These are phyloP conservation scores for Trypanosoma lewisi DNA, from an alignment of 208 protist genomes.

Conservation along the genomic window DNA sequence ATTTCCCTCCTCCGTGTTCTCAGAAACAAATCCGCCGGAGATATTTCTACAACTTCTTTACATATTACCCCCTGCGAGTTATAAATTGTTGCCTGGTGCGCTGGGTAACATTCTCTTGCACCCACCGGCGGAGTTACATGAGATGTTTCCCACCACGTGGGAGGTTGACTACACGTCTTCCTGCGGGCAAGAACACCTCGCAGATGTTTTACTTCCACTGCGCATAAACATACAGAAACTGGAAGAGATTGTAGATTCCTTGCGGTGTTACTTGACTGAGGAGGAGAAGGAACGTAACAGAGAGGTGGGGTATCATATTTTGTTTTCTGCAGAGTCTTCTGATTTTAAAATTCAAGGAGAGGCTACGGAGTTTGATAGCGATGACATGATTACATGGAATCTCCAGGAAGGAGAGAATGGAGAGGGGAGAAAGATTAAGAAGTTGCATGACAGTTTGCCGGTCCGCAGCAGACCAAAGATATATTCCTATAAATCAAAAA, in stretches of 20 bases:
- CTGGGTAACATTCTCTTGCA: constrained; percentile 49
- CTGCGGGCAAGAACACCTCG: constrained; percentile 65
- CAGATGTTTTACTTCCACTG: constrained; percentile 72
- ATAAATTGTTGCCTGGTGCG: constrained; percentile 40
- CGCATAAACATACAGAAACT: constrained; percentile 49
- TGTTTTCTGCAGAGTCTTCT: constrained; percentile 3
- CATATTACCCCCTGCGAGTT: constrained; percentile 69
- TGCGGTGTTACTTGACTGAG: constrained; percentile 22
- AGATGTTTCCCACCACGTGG: constrained; percentile 69
- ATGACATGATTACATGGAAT: constrained; percentile 14
- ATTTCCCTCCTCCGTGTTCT: too few relatives aligned
- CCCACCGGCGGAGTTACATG: constrained; percentile 33
- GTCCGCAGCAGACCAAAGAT: constrained; percentile 46
- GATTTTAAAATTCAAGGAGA: constrained; percentile 36
- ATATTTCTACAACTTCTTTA: constrained; percentile 75
- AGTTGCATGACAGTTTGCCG: constrained; percentile 39
- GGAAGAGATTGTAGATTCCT: constrained; percentile 28
- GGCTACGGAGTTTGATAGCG: constrained; percentile 20
- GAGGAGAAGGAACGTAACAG: constrained; percentile 36
- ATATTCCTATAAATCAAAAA: constrained; percentile 53
- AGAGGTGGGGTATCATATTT: constrained; percentile 27
- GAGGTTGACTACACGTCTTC: constrained; percentile 62
- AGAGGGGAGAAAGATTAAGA: constrained; percentile 21
- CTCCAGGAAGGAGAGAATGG: constrained; percentile 7
- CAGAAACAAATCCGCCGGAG: constrained; percentile 48